A percentile compares a stretch with the other conserved stretches of the same genome.
These are phyloP conservation scores for Canavalia ensiformis DNA, from an alignment of 306 rosid genomes.

Conservation along the genomic window DNA sequence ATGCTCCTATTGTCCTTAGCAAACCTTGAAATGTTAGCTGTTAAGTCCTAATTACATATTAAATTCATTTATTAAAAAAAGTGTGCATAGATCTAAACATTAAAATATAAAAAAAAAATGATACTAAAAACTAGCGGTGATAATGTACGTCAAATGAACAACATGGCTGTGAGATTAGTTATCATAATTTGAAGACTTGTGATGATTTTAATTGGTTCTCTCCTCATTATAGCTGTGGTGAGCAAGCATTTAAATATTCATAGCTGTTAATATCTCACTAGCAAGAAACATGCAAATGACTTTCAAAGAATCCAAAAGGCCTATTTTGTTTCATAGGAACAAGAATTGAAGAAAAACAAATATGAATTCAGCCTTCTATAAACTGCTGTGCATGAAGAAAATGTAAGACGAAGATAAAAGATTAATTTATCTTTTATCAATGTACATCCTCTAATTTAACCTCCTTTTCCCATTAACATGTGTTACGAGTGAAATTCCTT, in stretches of 20 bases:
- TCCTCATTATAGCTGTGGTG: slow-evolving; percentile 73
- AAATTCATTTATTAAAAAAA: background rate
- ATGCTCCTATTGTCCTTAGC: background rate
- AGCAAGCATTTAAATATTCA: slow-evolving; percentile 46
- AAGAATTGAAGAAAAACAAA: background rate
- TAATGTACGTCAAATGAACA: too few species aligned
- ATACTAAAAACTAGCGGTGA: too few species aligned
- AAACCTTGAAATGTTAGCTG: background rate
- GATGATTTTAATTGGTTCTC: slow-evolving; percentile 86
- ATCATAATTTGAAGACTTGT: slow-evolving; percentile 67
- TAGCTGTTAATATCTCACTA: slow-evolving; percentile 2
- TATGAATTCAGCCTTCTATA: background rate
- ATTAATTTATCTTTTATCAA: background rate
- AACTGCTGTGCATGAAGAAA: background rate
- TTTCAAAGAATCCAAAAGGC: background rate
- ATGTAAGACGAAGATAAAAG: background rate
- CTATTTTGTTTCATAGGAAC: background rate
- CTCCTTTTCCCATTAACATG: background rate
- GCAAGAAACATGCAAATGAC: slow-evolving; percentile 34
- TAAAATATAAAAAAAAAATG: too few species aligned
- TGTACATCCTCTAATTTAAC: background rate
- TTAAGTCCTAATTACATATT: slow-evolving; percentile 17
- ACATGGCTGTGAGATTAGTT: too few species aligned
- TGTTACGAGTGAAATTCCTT: background rate
- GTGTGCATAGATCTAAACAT: background rate